phyloP scores from a whole-genome alignment of 2,329 filamentous ascomycete genomes.

The Colletotrichum magnum region DNA sequence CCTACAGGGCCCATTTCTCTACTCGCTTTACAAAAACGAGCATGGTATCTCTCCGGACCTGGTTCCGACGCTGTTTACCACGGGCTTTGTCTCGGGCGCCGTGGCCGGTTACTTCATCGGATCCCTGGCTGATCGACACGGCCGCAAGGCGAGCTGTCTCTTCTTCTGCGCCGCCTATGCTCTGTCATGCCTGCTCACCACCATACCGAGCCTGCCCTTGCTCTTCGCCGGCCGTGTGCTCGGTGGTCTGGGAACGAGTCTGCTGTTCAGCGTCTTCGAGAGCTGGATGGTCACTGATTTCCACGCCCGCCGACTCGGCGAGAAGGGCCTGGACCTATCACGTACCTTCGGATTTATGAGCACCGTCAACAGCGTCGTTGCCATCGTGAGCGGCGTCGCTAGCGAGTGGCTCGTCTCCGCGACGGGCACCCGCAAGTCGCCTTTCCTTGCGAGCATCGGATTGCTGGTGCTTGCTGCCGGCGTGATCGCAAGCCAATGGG shows the following conservation, averaged over 20 bases:
- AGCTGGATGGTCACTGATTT: conserved; percentile 74
- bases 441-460: conserved; percentile 58
- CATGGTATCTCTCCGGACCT: conserved; percentile 45
- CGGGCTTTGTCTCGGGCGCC: conserved; percentile 61
- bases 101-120: conserved; percentile 62
- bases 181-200: conserved; percentile 62
- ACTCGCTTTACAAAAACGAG: conserved; percentile 53
- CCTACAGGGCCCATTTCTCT: conserved; percentile 51
- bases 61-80: conserved; percentile 58
- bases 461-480: conserved; percentile 58
- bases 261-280: conserved; percentile 72
- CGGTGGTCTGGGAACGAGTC: conserved; percentile 68
- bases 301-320: conserved; percentile 57
- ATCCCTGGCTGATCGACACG: conserved; percentile 63
- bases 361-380: conserved; percentile 68
- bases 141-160: conserved; percentile 66
- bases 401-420: conserved; percentile 64
- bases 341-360: conserved; percentile 66
- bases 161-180: conserved; percentile 68
- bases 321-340: conserved; percentile 58
- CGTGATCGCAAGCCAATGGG: conserved; percentile 63
- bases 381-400: conserved; percentile 65
- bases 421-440: conserved; percentile 64
- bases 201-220: conserved; percentile 49
- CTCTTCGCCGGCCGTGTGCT: conserved; percentile 68